Base-by-base conservation (phyloP, 1,284 basidiomycete species). In the Microbotryomycetes sp. region DNA sequence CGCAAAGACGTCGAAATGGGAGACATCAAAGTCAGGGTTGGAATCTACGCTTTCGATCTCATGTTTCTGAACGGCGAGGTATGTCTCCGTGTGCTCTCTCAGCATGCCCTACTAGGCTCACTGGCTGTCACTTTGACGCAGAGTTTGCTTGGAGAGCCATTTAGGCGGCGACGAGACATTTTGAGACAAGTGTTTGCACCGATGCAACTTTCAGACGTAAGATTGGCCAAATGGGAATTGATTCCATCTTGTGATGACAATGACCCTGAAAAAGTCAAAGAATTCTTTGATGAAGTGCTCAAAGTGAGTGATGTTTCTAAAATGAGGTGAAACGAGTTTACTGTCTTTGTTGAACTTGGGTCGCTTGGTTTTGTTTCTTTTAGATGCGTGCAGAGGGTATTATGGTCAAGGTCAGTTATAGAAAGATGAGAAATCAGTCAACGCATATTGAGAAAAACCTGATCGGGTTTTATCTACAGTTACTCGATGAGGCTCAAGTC, bases 321-420 rank as follows among this genome's bases (percentile, higher is more conserved):
- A 22, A 19, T 1, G 42, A 26, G 7, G 29, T 2, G 26, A n/a
- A 29, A 36, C 22, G 14, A 49, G 22, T 14, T 25, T 28, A 25
- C 47, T n/a, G 26, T n/a, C 7, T 7, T 5, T 2, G 47, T 25
- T 48, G 47, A 48, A n/a, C 47, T 12, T 48, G 7, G 7, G 22
- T 48, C 15, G 50, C 15, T 4, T 12, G n/a, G n/a, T n/a, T n/a
- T n/a, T n/a, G n/a, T n/a, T n/a, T n/a, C 42, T n/a, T 7, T 19
- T 28, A 85, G 71, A 85, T 85, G 74, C 86, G 86, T 61, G 90
- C 88, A 63, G 92, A 97, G 75, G 92, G 92, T 4, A 80, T 96
- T 68, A 94, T 97, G 92, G 83, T 96, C 73, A 97, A 96, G 79
- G 86, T 90, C 23, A n/a, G 67, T 66, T n/a, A n/a, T n/a, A n/a